These are phyloP conservation scores for Lagerstroemia speciosa DNA, from an alignment of 345 rosid species.

Conservation along the genomic window DNA sequence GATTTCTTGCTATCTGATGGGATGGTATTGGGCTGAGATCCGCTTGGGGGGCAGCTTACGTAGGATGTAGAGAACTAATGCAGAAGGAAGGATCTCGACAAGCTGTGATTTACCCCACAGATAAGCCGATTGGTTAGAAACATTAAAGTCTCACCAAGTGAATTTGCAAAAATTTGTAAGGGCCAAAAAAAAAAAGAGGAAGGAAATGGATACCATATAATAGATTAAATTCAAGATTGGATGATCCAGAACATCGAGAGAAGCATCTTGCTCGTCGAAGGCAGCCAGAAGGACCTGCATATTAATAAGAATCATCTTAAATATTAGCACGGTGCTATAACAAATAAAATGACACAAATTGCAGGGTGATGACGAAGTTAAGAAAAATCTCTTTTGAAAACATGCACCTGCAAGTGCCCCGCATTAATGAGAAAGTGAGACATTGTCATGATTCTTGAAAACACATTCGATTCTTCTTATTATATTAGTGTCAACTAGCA, in stretches of 20 bases:
- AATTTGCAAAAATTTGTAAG: neutral
- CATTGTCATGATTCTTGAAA: neutral
- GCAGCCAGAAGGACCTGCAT: conserved; percentile 81
- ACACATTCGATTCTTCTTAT: neutral
- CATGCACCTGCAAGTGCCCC: too few relatives aligned
- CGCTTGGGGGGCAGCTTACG: conserved; percentile 96
- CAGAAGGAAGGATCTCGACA: conserved; percentile 93
- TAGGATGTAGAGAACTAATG: conserved; percentile 77
- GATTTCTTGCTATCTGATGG: conserved; percentile 41
- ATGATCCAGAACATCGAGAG: conserved; percentile 87
- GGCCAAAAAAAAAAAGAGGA: neutral
- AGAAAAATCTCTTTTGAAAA: too few relatives aligned
- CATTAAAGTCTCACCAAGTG: neutral
- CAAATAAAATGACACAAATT: neutral
- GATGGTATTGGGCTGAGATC: conserved; percentile 86
- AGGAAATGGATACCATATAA: conserved; percentile 48
- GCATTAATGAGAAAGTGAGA: neutral
- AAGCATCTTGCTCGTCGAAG: conserved; percentile 49
- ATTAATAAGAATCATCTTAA: neutral
- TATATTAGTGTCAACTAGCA: neutral
- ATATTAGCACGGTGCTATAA: neutral
- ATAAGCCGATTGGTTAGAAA: neutral
- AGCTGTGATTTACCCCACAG: conserved; percentile 32
- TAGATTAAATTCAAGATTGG: conserved; percentile 85
- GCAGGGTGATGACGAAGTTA: neutral